A percentile compares a stretch with the other conserved stretches of the same genome.
Conservation (phyloP, 1,284 basidiomycete species). For the Leccinum ponderosum region DNA sequence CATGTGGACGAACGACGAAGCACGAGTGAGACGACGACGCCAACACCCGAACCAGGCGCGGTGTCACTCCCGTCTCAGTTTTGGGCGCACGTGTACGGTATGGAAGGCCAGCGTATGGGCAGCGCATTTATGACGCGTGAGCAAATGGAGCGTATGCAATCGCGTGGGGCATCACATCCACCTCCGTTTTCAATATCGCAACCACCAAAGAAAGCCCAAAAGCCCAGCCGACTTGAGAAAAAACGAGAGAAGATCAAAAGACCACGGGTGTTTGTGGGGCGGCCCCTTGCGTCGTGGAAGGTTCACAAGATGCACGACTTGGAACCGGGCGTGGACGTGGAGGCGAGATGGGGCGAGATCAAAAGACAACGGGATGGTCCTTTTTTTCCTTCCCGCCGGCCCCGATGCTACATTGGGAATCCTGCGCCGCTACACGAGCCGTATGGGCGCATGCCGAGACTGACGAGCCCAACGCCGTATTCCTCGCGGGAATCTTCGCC, state of each 20-base stretch:
- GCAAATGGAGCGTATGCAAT: slow-evolving; percentile 1
- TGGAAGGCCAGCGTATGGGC: slow-evolving; percentile 31
- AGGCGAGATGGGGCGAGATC: neutral
- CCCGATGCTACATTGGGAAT: slow-evolving; percentile 22
- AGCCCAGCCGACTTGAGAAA: slow-evolving; percentile 1
- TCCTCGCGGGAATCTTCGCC: slow-evolving; percentile 16
- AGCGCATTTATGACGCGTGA: slow-evolving; percentile 25
- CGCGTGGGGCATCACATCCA: neutral
- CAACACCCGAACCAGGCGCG: slow-evolving; percentile 8
- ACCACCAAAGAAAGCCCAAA: neutral
- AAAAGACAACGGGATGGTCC: neutral
- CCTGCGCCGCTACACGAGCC: slow-evolving; percentile 18
- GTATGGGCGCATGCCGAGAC: slow-evolving; percentile 21
- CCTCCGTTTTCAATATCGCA: neutral
- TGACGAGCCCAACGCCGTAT: neutral
- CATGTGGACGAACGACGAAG: neutral
- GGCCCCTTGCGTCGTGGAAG: slow-evolving; percentile 24
- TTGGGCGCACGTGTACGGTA: slow-evolving; percentile 36
- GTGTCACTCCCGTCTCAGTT: slow-evolving; percentile 15
- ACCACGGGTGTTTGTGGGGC: slow-evolving; percentile 29
- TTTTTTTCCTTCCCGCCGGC: neutral
- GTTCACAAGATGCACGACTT: slow-evolving; percentile 24
- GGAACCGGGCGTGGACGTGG: slow-evolving; percentile 14
- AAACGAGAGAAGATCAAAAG: neutral
- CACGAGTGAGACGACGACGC: neutral